Evolutionary conservation across 2,329 filamentous ascomycete genomes (phyloP).

Genomic region (Cryphonectria parasitica): DNA sequence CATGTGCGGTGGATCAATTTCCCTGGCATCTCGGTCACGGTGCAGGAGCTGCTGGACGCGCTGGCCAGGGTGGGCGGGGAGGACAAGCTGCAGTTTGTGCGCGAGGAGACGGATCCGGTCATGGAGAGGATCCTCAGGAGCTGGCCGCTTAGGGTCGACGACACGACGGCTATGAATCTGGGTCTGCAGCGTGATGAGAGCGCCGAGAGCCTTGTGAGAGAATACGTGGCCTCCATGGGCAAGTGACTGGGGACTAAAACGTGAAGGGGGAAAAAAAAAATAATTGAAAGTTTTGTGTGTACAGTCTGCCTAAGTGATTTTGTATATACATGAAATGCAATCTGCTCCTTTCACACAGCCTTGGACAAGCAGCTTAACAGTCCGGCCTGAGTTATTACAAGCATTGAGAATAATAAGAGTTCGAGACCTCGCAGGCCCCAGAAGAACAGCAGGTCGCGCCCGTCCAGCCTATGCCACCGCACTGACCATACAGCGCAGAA

Average conservation of each 20-base stretch:
- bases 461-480: conserved; percentile 40
- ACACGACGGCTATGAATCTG: conserved; percentile 35
- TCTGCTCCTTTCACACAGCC: not conserved
- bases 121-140: conserved; percentile 55
- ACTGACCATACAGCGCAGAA: conserved; percentile 39
- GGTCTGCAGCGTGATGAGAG: conserved; percentile 25
- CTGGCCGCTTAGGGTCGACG: conserved; percentile 59
- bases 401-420: conserved; percentile 31
- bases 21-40: conserved; percentile 55
- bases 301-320: not conserved
- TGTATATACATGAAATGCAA: not conserved
- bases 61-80: conserved; percentile 52
- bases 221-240: conserved; percentile 23
- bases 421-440: conserved; percentile 38
- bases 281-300: not conserved
- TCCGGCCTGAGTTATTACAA: not conserved
- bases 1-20: conserved; percentile 46
- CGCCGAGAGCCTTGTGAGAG: conserved; percentile 27
- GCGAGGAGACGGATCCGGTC: conserved; percentile 51
- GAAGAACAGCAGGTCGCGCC: conserved; percentile 41
- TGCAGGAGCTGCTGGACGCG: conserved; percentile 58
- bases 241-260: not conserved
- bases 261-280: not conserved
- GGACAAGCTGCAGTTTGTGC: conserved; percentile 47
- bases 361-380: not conserved